A percentile compares a stretch with the other conserved stretches of the same genome.
phyloP scores from a whole-genome alignment of 2,329 filamentous ascomycete species.

The Trichoderma simmonsii region DNA sequence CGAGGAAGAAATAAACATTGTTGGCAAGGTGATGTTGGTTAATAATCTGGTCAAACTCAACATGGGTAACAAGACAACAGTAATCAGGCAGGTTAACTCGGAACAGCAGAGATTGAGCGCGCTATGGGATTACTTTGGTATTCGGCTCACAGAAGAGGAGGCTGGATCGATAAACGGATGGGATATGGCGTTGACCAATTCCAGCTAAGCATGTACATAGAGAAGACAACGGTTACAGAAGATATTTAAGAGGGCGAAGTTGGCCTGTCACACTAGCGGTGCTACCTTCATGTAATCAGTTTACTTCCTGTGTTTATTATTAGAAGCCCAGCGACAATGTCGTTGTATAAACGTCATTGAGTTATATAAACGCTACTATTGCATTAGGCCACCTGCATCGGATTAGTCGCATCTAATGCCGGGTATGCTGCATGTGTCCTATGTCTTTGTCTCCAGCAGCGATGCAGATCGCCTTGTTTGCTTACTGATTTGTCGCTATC shows the following conservation, averaged over 20 bases:
- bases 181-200: not conserved
- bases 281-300: not conserved
- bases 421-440: not conserved
- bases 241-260: not conserved
- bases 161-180: not conserved
- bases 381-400: not conserved
- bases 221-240: not conserved
- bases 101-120: not conserved
- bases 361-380: not conserved
- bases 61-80: not conserved
- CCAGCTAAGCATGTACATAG: not conserved
- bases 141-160: not conserved
- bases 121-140: not conserved
- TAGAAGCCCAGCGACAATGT: not conserved
- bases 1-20: not conserved
- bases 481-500: not conserved
- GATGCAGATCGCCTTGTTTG: not conserved
- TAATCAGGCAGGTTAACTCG: not conserved
- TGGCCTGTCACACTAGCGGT: not conserved
- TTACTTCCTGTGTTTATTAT: not conserved
- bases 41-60: not conserved
- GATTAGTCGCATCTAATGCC: not conserved
- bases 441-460: not conserved
- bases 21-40: not conserved
- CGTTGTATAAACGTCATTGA: not conserved